These are phyloP conservation scores for Dendrobium catenatum DNA, from an alignment of 106 monocot genomes.

Conservation along the genomic window DNA sequence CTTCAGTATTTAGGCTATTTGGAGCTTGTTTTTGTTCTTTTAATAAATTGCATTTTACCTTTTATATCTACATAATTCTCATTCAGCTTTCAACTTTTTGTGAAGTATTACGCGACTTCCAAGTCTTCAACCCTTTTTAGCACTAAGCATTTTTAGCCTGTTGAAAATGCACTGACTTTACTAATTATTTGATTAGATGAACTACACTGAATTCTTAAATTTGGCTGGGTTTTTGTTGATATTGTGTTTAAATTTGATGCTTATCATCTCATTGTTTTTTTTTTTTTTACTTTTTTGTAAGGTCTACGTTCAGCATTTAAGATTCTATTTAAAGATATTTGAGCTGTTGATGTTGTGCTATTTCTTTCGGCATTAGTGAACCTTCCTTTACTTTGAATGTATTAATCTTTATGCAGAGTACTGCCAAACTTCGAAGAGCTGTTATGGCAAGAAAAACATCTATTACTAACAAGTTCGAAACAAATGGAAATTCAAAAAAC, in stretches of 20 bases:
- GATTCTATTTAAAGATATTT: background rate
- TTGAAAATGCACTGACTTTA: too few relatives aligned
- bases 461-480: background rate
- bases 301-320: background rate
- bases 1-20: too few relatives aligned
- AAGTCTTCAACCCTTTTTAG: too few relatives aligned
- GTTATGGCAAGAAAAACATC: slow-evolving; percentile 2
- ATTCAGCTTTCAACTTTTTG: too few relatives aligned
- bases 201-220: background rate
- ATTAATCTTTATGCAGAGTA: background rate
- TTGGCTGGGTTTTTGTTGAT: background rate
- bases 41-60: too few relatives aligned
- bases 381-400: too few relatives aligned
- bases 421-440: slow-evolving; percentile 11
- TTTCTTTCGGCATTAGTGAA: too few relatives aligned
- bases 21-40: too few relatives aligned
- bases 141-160: too few relatives aligned
- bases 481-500: slow-evolving; percentile 2
- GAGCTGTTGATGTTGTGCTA: background rate
- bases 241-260: background rate
- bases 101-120: too few relatives aligned
- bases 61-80: too few relatives aligned
- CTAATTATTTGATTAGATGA: too few relatives aligned
- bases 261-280: background rate
- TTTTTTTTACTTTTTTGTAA: background rate